Percentiles rank a stretch among this genome's conserved stretches.
Conservation (phyloP, 148 eudicot genomes). For the Heliamphora exappendiculata region DNA sequence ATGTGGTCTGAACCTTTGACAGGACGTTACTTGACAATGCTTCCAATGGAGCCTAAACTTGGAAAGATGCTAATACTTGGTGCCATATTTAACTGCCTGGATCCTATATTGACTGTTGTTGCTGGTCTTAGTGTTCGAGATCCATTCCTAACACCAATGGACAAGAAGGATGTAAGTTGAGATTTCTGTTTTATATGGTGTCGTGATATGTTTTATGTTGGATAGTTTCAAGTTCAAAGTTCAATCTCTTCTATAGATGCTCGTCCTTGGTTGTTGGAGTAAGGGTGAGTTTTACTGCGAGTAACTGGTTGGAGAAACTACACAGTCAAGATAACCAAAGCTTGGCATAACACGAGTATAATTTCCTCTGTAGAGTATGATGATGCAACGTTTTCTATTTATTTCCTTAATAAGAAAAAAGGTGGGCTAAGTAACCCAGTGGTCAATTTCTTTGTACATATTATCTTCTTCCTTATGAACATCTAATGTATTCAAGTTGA, state of each 20-base stretch:
- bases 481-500: not conserved
- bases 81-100: conserved; percentile 71
- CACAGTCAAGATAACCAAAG: not conserved
- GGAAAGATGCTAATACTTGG: conserved; percentile 95
- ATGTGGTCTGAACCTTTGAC: conserved; percentile 22
- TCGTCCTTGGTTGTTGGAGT: not conserved
- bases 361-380: not conserved
- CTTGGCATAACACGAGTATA: not conserved
- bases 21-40: conserved; percentile 78
- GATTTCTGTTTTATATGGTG: not conserved
- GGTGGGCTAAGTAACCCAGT: not conserved
- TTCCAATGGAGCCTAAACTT: conserved; percentile 89
- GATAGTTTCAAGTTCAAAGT: not conserved
- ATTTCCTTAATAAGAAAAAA: not conserved
- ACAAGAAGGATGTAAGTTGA: conserved; percentile 88
- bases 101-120: conserved; percentile 82
- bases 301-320: not conserved
- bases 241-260: conserved; percentile 3
- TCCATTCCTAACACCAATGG: conserved; percentile 89
- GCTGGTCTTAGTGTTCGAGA: conserved; percentile 93
- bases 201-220: not conserved
- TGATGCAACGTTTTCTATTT: not conserved
- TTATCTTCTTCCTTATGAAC: not conserved
- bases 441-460: not conserved
- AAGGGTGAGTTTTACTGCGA: not conserved